A percentile compares a stretch with the other conserved stretches of the same genome.
These are phyloP conservation scores for Penicillium ucsense DNA, from an alignment of 495 filamentous ascomycete species.

Conservation along the genomic window DNA sequence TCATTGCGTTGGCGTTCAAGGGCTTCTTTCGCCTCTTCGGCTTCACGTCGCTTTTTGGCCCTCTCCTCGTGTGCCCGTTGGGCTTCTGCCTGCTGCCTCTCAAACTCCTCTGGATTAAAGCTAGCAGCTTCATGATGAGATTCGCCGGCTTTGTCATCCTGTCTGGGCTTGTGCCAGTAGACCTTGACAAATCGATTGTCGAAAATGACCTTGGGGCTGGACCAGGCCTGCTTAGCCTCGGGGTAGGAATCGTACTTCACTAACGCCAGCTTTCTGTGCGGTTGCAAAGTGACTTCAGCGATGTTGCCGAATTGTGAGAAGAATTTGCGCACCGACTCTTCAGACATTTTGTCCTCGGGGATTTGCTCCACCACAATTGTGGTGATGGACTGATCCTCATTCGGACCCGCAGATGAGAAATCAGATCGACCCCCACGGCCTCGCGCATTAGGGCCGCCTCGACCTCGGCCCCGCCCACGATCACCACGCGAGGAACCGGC, in stretches of 20 bases:
- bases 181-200: conserved; percentile 98
- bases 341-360: conserved; percentile 74
- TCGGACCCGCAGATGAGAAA: conserved; percentile 68
- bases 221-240: conserved; percentile 71
- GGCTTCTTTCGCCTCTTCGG: conserved; percentile 59
- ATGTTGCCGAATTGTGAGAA: conserved; percentile 82
- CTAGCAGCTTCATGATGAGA: conserved; percentile 23
- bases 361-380: conserved; percentile 90
- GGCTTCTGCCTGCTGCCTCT: conserved; percentile 64
- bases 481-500: conserved; percentile 25
- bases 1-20: conserved; percentile 71
- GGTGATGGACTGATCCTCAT: conserved; percentile 61
- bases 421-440: conserved; percentile 47
- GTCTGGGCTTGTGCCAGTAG: conserved; percentile 76
- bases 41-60: conserved; percentile 59
- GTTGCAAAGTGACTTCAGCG: conserved; percentile 60
- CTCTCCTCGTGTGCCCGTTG: conserved; percentile 76
- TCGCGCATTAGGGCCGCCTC: conserved; percentile 36
- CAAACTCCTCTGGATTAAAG: conserved; percentile 72
- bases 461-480: conserved; percentile 41
- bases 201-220: conserved; percentile 89
- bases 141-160: conserved; percentile 24
- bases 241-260: conserved; percentile 69
- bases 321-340: conserved; percentile 64
- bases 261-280: conserved; percentile 67